These are phyloP conservation scores for Botrytis byssoidea DNA, from an alignment of 2,329 filamentous ascomycete genomes.

Conservation along the genomic window DNA sequence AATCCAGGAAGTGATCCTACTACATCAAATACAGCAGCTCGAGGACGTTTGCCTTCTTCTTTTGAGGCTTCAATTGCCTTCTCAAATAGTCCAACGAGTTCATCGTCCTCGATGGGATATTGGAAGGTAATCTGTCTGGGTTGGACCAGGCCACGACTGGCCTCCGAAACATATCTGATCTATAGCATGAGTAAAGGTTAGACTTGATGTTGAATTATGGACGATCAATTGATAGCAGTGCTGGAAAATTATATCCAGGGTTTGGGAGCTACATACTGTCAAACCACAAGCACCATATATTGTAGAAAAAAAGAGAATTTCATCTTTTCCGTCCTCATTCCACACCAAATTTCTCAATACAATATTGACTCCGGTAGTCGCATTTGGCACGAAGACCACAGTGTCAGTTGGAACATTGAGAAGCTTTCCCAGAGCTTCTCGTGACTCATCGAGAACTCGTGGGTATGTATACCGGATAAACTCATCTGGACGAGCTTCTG, in stretches of 20 bases:
- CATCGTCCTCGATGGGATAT: constrained; percentile 70
- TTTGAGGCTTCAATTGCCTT: constrained; percentile 54
- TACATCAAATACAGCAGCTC: constrained; percentile 74
- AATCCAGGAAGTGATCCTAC: constrained; percentile 78
- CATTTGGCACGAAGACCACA: constrained; percentile 77
- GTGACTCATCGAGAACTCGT: constrained; percentile 60
- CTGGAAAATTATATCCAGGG: neutral
- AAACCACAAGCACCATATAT: constrained; percentile 62
- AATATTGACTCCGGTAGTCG: constrained; percentile 74
- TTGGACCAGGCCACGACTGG: constrained; percentile 46
- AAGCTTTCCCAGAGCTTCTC: constrained; percentile 61
- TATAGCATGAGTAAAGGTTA: neutral
- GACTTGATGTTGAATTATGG: neutral
- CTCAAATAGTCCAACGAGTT: constrained; percentile 61
- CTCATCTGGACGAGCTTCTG: constrained; percentile 68
- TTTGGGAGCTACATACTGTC: constrained; percentile 46
- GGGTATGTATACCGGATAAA: constrained; percentile 73
- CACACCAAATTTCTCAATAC: constrained; percentile 75
- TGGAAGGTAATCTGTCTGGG: constrained; percentile 56
- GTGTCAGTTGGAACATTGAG: constrained; percentile 65
- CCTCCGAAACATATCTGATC: constrained; percentile 66
- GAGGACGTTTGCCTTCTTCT: constrained; percentile 58
- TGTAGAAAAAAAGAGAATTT: constrained; percentile 70
- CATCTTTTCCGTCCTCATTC: constrained; percentile 59
- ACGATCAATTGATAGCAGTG: neutral